phyloP scores from a whole-genome alignment of 495 filamentous ascomycete species.

The Hypoxylon lienhwacheense region DNA sequence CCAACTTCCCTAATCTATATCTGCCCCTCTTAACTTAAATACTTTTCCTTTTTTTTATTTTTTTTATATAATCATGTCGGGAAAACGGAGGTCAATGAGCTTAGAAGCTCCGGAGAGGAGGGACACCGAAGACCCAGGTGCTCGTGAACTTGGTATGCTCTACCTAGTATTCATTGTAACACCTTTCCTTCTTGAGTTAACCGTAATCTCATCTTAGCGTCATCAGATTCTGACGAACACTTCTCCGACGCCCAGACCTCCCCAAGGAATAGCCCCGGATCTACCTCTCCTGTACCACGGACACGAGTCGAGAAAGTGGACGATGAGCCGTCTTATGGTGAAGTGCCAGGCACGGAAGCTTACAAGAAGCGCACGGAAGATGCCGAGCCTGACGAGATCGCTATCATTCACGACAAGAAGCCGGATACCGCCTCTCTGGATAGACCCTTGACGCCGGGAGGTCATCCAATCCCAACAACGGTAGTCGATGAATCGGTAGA shows the following conservation, averaged over 20 bases:
- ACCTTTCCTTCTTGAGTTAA: constrained; percentile 9
- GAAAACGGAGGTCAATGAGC: constrained; percentile 44
- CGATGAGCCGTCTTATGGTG: constrained; percentile 71
- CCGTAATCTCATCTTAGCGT: constrained; percentile 43
- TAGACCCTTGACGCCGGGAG: constrained; percentile 44
- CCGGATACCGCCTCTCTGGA: constrained; percentile 33
- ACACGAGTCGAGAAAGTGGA: constrained; percentile 81
- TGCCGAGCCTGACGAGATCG: constrained; percentile 76
- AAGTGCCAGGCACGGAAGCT: constrained; percentile 82
- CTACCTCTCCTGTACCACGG: constrained; percentile 67
- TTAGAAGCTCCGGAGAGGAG: constrained; percentile 67
- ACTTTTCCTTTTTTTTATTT: no score
- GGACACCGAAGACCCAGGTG: constrained; percentile 75
- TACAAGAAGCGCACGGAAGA: constrained; percentile 75
- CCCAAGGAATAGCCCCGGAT: constrained; percentile 54
- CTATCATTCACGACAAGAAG: constrained; percentile 53
- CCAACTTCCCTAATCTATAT: neutral
- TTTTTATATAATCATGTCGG: constrained; percentile 43
- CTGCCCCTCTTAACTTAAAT: constrained; percentile 5
- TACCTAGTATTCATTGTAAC: neutral
- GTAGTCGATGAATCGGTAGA: constrained; percentile 53
- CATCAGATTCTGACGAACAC: constrained; percentile 80
- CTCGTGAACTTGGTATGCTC: constrained; percentile 74
- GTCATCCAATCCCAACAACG: constrained; percentile 51
- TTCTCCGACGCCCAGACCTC: constrained; percentile 89